Base-by-base conservation (phyloP, 2,329 filamentous ascomycete species). In the Sclerotinia nivalis region DNA sequence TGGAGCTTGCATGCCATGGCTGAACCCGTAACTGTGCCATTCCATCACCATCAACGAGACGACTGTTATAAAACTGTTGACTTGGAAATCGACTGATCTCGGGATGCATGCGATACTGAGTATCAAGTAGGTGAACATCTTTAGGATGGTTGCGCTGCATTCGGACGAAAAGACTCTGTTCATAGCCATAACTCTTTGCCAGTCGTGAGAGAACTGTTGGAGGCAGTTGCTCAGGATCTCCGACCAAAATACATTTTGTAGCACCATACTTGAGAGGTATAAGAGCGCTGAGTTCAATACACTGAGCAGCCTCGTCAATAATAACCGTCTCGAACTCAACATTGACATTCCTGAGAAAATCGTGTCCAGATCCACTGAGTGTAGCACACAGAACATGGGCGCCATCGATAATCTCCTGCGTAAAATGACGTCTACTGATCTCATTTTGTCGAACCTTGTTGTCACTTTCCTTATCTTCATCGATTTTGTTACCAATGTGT, bases 301-400 rank as follows among this genome's bases (percentile, higher is more conserved):
- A 99, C 84, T 99, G 96, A 22, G 96, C 96, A 4, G 96, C 96
- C 82, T 99, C 96, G 76, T 99, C 96, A 73, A 99, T 97, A 75
- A 99, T 92, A 74, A 99, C 96, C 0, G 96, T 98, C 81, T 99
- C 96, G 75, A 99, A 99, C 80, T 99, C 96, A 66, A 99, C 93
- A 76, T 92, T 94, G 69, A 99, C 82, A 75, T 91, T 91, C 80
- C 95, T 55, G 31, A 66, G 93, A 82, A 99, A 97, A 74, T 99
- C 96, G 77, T 99, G 96, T 4, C 96, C 96, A 80, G 91, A 95
- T 76, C 95, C 96, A 79, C 94, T 97, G 64, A 99, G 88, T 0
- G 96, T 99, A 55, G 95, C 92, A 80, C 96, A 99, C 43, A 99
- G 88, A 66, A 99, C 91, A 80, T 99, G 93, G 2, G 96, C 93